Evolutionary conservation across 768 basidiomycete genomes (phyloP), one percentile per base, ranked within the genome.

Genomic region (Infundibulicybe gibba): DNA sequence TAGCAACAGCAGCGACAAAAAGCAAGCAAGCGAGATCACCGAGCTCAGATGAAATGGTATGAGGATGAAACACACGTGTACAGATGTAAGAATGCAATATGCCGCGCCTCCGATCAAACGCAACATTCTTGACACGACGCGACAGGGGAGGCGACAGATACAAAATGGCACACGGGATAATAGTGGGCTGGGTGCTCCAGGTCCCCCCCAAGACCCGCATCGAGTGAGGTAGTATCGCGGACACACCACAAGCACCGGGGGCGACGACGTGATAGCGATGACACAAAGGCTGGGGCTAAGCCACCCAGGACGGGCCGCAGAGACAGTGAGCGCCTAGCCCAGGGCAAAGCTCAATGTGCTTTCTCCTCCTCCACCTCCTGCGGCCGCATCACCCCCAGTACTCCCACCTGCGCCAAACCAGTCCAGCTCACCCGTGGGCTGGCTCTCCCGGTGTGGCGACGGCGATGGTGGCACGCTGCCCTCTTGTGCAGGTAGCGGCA

Each of bases 261-360:
- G n/a, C 35, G 35, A n/a, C n/a, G 35, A 14, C 35, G n/a, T 38
- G 35, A 38, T 38, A 10, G 35, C 35, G 10, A n/a, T 4, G 3
- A 38, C 17, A 25, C 25, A 8, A 25, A 8, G 25, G 25, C 25
- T 25, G 25, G 25, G n/a, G 25, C 4, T 3, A 8, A 25, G n/a
- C n/a, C 35, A 10, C 35, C 3, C 3, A 14, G 35, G 35, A 38
- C 35, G n/a, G 17, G 35, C 35, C 10, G 35, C n/a, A 14, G 9
- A 30, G n/a, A 21, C 9, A 20, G 2, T 16, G 15, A 17, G 19
- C n/a, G 13, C 13, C 54, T 45, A 62, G 2, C 61, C 61, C 20
- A 62, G 43, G 21, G 61, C 61, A 52, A 59, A 62, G 47, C 61
- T 60, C 57, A 62, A 45, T 49, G 61, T 56, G 48, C 59, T 60